Conservation (phyloP, 2,329 filamentous ascomycete species). For the Keithomyces neogunnii region DNA sequence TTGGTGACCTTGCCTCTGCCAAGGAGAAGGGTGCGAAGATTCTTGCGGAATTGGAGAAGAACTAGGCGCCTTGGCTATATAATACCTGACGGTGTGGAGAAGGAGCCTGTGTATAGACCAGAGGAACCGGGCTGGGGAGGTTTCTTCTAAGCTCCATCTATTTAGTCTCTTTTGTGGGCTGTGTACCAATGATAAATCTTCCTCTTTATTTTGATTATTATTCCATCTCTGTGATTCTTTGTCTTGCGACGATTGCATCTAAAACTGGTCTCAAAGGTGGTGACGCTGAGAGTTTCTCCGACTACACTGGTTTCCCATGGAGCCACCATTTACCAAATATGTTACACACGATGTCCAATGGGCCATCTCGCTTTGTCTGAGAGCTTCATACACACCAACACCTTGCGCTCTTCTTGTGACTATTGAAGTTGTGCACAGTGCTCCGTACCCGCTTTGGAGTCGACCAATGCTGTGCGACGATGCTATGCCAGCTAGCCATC, state of each 20-base stretch:
- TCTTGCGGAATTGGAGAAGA: slow-evolving; percentile 80
- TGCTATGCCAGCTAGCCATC: no score
- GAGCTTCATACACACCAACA: not conserved
- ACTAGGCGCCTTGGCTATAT: slow-evolving; percentile 33
- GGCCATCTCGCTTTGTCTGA: not conserved
- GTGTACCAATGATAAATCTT: slow-evolving; percentile 51
- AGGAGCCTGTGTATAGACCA: slow-evolving; percentile 49
- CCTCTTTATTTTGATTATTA: slow-evolving; percentile 23
- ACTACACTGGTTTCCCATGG: no score
- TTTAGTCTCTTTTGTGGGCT: slow-evolving; percentile 50
- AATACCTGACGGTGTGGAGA: slow-evolving; percentile 25
- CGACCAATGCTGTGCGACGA: no score
- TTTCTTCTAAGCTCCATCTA: slow-evolving; percentile 44
- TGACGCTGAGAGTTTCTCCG: no score
- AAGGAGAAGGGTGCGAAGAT: slow-evolving; percentile 99
- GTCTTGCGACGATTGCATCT: not conserved
- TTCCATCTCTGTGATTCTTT: not conserved
- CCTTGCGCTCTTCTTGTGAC: not conserved
- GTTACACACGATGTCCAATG: not conserved
- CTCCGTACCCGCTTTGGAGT: no score
- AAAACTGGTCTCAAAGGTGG: not conserved
- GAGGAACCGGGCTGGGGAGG: slow-evolving; percentile 38
- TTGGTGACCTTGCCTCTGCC: slow-evolving; percentile 89
- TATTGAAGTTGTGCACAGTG: not conserved
- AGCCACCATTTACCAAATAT: not conserved